These are phyloP conservation scores for Cryphonectria naterciae DNA, from an alignment of 2,329 filamentous ascomycete species.

Conservation along the genomic window DNA sequence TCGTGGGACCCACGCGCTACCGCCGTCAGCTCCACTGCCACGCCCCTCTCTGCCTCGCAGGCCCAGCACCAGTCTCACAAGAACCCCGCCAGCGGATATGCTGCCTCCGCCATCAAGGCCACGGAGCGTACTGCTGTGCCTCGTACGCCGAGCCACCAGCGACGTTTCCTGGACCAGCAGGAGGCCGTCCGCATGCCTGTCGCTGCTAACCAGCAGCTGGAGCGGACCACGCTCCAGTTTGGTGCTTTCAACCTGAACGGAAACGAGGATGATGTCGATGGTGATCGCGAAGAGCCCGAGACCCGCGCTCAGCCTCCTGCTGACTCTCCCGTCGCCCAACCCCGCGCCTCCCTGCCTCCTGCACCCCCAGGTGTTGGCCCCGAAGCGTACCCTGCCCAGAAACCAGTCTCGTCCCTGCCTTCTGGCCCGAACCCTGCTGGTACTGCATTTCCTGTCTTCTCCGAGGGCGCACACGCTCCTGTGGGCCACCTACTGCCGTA, in stretches of 20 bases:
- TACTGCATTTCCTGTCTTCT: constrained; percentile 31
- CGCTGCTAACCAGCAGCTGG: constrained; percentile 84
- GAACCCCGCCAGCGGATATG: constrained; percentile 72
- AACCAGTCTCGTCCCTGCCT: constrained; percentile 54
- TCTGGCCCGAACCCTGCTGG: constrained; percentile 45
- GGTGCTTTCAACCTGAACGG: constrained; percentile 91
- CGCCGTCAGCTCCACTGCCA: constrained; percentile 63
- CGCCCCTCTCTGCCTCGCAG: constrained; percentile 67
- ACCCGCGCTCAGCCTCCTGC: constrained; percentile 91
- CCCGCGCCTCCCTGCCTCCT: constrained; percentile 85
- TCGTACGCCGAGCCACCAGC: constrained; percentile 79
- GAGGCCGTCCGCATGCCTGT: constrained; percentile 95
- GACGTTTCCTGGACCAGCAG: constrained; percentile 89
- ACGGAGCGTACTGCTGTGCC: constrained; percentile 59
- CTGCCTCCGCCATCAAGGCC: constrained; percentile 81
- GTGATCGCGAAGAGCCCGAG: constrained; percentile 92
- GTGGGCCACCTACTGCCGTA: constrained; percentile 1
- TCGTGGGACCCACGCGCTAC: constrained; percentile 74
- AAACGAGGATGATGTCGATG: constrained; percentile 85
- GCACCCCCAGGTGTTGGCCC: constrained; percentile 58
- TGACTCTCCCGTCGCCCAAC: constrained; percentile 85
- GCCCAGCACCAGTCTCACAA: constrained; percentile 64
- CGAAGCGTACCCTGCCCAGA: constrained; percentile 59
- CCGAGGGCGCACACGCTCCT: constrained; percentile 13
- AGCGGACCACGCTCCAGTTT: constrained; percentile 92